These are phyloP conservation scores for Lecanosticta acicola DNA, from an alignment of 2,329 filamentous ascomycete genomes.

Conservation along the genomic window DNA sequence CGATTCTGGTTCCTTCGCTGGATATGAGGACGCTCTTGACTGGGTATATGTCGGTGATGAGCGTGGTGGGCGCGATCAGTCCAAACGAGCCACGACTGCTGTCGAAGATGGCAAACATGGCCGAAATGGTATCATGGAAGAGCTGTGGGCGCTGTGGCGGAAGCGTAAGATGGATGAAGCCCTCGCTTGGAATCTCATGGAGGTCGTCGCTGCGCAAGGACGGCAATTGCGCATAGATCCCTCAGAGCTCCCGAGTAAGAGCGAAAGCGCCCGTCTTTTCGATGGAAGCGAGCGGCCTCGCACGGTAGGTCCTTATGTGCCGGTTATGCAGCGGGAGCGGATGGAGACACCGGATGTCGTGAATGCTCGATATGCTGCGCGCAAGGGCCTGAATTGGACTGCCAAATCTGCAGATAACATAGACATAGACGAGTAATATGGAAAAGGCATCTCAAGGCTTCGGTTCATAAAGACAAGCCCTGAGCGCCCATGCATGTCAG, in stretches of 20 bases:
- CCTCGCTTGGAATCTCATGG: constrained; percentile 67
- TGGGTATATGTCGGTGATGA: constrained; percentile 79
- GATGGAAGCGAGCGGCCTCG: constrained; percentile 52
- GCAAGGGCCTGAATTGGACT: constrained; percentile 39
- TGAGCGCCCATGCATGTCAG: too few relatives aligned
- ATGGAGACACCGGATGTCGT: constrained; percentile 55
- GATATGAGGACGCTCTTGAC: constrained; percentile 55
- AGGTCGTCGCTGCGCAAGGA: constrained; percentile 49
- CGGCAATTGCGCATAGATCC: constrained; percentile 6
- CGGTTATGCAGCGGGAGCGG: constrained; percentile 50
- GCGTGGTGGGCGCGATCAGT: constrained; percentile 31
- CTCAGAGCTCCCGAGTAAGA: constrained; percentile 6
- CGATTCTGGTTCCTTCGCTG: constrained; percentile 36
- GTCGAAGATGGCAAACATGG: constrained; percentile 58
- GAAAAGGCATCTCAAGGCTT: constrained; percentile 38
- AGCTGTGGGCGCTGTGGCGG: constrained; percentile 78
- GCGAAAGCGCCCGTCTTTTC: constrained; percentile 39
- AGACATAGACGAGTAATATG: constrained; percentile 1
- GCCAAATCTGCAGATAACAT: constrained; percentile 4
- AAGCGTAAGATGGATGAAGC: constrained; percentile 85
- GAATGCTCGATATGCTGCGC: constrained; percentile 51
- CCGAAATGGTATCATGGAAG: constrained; percentile 60
- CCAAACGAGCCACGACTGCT: constrained; percentile 28
- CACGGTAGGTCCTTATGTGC: constrained; percentile 53
- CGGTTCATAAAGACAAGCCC: constrained; percentile 75